These are phyloP conservation scores for Lepidium didymum DNA, from an alignment of 345 rosid genomes.

Conservation along the genomic window DNA sequence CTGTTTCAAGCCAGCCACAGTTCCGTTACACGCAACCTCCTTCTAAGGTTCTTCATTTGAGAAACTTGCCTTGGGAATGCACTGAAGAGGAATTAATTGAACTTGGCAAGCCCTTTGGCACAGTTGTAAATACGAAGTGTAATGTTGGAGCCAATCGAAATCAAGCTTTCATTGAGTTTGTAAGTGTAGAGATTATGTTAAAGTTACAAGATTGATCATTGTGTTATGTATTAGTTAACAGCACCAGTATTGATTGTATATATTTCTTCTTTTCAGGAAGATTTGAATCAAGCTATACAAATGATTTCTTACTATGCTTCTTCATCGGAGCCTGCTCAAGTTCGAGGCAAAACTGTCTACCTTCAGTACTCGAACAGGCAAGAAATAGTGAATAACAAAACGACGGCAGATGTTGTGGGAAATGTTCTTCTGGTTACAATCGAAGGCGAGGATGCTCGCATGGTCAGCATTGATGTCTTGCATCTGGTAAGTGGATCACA, in stretches of 20 bases:
- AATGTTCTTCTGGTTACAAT: conserved; percentile 89
- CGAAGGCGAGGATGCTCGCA: conserved; percentile 93
- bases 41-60: conserved; percentile 93
- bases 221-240: not conserved
- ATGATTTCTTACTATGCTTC: conserved; percentile 97
- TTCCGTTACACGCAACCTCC: conserved; percentile 98
- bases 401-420: conserved; percentile 96
- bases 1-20: conserved; percentile 96
- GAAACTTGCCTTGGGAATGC: conserved; percentile 99
- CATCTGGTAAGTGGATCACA: conserved; percentile 70
- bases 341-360: conserved; percentile 98
- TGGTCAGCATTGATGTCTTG: conserved; percentile 95
- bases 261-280: conserved; percentile 45
- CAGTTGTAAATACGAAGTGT: conserved; percentile 93
- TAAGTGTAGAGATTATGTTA: conserved; percentile 33
- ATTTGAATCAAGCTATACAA: conserved; percentile 93
- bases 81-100: conserved; percentile 89
- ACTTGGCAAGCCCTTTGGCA: conserved; percentile 96
- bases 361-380: conserved; percentile 97
- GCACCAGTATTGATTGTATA: not conserved
- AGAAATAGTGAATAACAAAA: conserved; percentile 95
- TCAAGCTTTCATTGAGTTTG: conserved; percentile 98
- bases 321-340: conserved; percentile 98
- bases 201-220: not conserved
- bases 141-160: conserved; percentile 97